Evolutionary conservation across 1,284 basidiomycete genomes (phyloP).

Genomic region (Microbotryum saponariae): DNA sequence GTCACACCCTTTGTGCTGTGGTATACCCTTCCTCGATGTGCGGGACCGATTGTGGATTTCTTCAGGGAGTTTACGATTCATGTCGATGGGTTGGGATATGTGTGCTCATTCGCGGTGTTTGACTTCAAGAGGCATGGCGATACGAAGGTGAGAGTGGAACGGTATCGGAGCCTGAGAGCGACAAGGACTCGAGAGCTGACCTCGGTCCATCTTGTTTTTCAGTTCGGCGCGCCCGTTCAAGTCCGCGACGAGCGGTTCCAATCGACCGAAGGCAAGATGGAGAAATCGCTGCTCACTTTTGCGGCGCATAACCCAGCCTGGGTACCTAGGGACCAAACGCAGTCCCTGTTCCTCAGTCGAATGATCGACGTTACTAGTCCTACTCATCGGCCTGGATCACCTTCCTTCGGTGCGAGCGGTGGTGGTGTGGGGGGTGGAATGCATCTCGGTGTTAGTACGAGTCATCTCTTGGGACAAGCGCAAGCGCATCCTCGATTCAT

Average conservation of each 20-base stretch:
- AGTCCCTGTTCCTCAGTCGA: slow-evolving; percentile 27
- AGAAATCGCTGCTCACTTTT: slow-evolving; percentile 93
- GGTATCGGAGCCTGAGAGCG: not conserved
- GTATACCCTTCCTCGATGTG: slow-evolving; percentile 80
- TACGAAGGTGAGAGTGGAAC: slow-evolving; percentile 54
- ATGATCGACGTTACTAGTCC: slow-evolving; percentile 8
- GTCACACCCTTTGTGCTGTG: slow-evolving; percentile 90
- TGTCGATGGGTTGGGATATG: slow-evolving; percentile 89
- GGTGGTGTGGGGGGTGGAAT: no score
- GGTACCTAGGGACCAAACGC: slow-evolving; percentile 29
- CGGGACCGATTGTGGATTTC: slow-evolving; percentile 84
- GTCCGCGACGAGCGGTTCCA: slow-evolving; percentile 63
- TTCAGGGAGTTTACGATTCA: slow-evolving; percentile 95
- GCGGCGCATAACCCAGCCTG: slow-evolving; percentile 32
- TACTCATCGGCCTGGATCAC: not conserved
- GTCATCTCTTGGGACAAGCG: no score
- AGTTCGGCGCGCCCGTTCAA: slow-evolving; percentile 57
- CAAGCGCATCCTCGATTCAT: no score
- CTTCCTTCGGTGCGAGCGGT: no score
- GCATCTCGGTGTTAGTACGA: no score
- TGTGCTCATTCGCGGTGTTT: slow-evolving; percentile 96
- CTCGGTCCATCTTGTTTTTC: not conserved
- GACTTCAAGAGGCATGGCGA: slow-evolving; percentile 89
- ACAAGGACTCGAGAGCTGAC: not conserved
- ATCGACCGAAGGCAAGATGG: slow-evolving; percentile 92